Evolutionary conservation across 805 yeast genomes (phyloP), one percentile per base, ranked within the genome.

Genomic region (Cyberlindnera xishuangbannaensis): DNA sequence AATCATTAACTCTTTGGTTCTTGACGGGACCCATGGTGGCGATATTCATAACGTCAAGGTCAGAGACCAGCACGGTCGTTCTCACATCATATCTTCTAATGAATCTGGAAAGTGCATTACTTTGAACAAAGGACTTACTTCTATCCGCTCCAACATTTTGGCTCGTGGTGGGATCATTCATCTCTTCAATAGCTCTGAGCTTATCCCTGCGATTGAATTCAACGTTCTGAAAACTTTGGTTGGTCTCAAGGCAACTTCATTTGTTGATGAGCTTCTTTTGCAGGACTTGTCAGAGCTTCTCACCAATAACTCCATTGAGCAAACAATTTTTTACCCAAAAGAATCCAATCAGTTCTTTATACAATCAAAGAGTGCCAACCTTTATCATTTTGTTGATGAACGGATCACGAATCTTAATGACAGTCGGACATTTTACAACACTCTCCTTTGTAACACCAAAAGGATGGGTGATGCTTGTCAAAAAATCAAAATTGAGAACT

Each of bases 251-350:
- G 76, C 75, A 31, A 64, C 78, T 3, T 64, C 64, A 18, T 76
- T 84, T 52, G 88, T 83, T 6, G 67, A 71, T n/a, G 95, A 85
- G 46, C 44, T 85, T 12, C 64, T 73, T 27, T 71, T 83, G 33
- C 70, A 87, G 37, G 67, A 71, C 10, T 56, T 85, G 14, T 57
- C 64, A 2, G 41, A 67, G 27, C 56, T 84, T 30, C 70, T 88
- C 13, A 80, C 77, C 34, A 76, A 79, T 21, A 47, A 59, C 2
- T 51, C 65, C 0, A 20, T 56, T 0, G 61, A 69, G 18, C 82
- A 77, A 48, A 81, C 95, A 0, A 62, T 88, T 1, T 72, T 88
- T 34, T 64, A 85, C 7, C 65, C 73, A 1, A 52, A 47, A 22
- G 55, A 58, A 13, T 48, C 62, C 9, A 64, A 62, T 28, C 48